These are phyloP conservation scores for Pseudocercospora fijiensis DNA, from an alignment of 2,329 filamentous ascomycete species.

Conservation along the genomic window DNA sequence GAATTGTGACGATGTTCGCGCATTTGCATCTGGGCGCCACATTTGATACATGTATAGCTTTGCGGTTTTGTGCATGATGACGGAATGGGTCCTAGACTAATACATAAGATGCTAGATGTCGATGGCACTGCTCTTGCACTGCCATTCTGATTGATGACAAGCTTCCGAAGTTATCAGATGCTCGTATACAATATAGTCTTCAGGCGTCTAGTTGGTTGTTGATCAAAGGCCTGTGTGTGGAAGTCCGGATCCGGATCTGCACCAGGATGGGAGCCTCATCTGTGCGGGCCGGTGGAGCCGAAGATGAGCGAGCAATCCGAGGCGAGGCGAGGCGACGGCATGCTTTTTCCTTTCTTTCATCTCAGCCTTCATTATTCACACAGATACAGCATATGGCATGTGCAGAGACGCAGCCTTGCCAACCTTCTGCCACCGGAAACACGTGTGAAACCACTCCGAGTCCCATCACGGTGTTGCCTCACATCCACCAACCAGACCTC, in stretches of 20 bases:
- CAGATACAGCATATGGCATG: not conserved
- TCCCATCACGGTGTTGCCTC: not conserved
- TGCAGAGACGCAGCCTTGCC: not conserved
- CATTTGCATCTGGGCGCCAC: not conserved
- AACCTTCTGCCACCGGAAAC: not conserved
- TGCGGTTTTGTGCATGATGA: not conserved
- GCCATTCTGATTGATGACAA: not conserved
- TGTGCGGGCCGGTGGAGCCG: not conserved
- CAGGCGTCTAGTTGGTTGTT: not conserved
- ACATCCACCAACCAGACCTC: not conserved
- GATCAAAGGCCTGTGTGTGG: not conserved
- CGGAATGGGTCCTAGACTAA: not conserved
- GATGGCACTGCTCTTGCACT: not conserved
- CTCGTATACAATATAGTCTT: not conserved
- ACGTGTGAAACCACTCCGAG: not conserved
- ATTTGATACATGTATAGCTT: too few relatives aligned
- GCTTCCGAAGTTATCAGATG: not conserved
- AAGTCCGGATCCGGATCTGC: not conserved
- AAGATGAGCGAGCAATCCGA: not conserved
- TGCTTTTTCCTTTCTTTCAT: too few relatives aligned
- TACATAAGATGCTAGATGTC: not conserved
- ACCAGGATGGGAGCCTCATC: not conserved
- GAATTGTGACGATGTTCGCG: not conserved
- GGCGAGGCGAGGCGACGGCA: too few relatives aligned
- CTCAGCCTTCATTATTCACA: not conserved